Conservation (phyloP, 805 yeast species). For the Pichia cephalocereana region DNA sequence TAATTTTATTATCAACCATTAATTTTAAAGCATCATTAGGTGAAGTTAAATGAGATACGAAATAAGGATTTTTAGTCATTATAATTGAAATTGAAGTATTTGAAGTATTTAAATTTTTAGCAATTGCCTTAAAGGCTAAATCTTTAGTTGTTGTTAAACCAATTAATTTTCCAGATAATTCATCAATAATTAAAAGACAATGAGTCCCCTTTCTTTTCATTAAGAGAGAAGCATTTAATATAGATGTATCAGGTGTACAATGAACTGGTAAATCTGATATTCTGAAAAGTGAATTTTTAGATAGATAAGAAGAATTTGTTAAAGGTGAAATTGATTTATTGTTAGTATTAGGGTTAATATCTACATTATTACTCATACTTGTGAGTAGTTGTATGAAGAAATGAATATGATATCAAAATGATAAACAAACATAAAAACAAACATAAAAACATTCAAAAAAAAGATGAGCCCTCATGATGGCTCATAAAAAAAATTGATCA, state of each 20-base stretch:
- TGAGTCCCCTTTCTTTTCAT: constrained; percentile 34
- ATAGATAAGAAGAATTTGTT: too few relatives aligned
- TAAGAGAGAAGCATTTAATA: constrained; percentile 25
- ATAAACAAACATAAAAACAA: too few relatives aligned
- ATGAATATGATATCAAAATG: too few relatives aligned
- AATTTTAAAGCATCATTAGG: constrained; percentile 33
- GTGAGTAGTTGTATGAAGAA: too few relatives aligned
- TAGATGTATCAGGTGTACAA: constrained; percentile 27
- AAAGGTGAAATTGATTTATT: too few relatives aligned
- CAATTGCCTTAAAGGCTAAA: constrained; percentile 35
- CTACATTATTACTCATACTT: too few relatives aligned
- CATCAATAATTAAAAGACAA: constrained; percentile 31
- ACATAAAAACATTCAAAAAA: too few relatives aligned
- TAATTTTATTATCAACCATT: constrained; percentile 33
- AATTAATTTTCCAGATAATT: constrained; percentile 19
- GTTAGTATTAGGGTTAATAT: too few relatives aligned
- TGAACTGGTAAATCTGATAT: constrained; percentile 30
- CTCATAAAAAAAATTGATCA: too few relatives aligned
- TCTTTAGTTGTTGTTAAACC: constrained; percentile 40
- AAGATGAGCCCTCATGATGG: too few relatives aligned
- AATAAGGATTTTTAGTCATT: constrained; percentile 32
- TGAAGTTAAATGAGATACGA: constrained; percentile 28
- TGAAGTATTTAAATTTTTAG: constrained; percentile 16
- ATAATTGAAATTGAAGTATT: constrained; percentile 26
- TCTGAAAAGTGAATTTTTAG: constrained; percentile 2